Evolutionary conservation across 352 stramenopile species (phyloP).

Genomic region (Ochromonadaceae sp.): DNA sequence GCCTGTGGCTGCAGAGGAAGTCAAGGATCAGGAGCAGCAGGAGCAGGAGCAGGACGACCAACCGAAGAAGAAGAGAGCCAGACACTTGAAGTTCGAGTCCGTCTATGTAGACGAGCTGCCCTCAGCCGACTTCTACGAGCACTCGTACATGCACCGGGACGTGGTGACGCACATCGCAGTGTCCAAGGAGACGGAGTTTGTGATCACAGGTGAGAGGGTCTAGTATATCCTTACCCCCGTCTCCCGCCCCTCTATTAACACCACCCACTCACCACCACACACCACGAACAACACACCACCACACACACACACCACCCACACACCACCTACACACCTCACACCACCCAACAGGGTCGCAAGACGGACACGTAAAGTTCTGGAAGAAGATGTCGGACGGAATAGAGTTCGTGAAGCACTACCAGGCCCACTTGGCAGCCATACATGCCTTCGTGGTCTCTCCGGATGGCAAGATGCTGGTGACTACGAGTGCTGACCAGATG

Average conservation of each 20-base stretch:
- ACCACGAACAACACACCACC: too few relatives aligned
- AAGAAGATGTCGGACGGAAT: constrained; percentile 84
- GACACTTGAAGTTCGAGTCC: constrained; percentile 29
- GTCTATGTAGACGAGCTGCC: constrained; percentile 62
- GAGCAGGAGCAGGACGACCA: constrained; percentile 14
- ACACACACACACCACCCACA: too few relatives aligned
- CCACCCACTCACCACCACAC: too few relatives aligned
- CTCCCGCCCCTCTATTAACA: too few relatives aligned
- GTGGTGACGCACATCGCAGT: constrained; percentile 76
- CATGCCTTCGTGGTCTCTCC: constrained; percentile 50
- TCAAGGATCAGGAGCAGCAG: constrained; percentile 18
- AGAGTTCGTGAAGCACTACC: constrained; percentile 99
- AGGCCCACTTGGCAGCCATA: constrained; percentile 77
- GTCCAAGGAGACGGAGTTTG: constrained; percentile 76
- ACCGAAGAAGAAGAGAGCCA: constrained; percentile 9
- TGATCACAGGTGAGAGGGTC: too few relatives aligned
- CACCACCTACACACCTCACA: too few relatives aligned
- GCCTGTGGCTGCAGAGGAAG: constrained; percentile 8
- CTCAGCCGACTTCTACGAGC: constrained; percentile 75
- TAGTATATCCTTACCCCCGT: too few relatives aligned
- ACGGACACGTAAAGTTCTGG: constrained; percentile 99
- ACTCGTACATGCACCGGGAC: constrained; percentile 89
- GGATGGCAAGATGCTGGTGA: constrained; percentile 64
- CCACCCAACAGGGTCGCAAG: constrained; percentile 67
- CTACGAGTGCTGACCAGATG: constrained; percentile 62